These are phyloP conservation scores for Starmerella sirachaensis DNA, from an alignment of 805 yeast genomes.

Conservation along the genomic window DNA sequence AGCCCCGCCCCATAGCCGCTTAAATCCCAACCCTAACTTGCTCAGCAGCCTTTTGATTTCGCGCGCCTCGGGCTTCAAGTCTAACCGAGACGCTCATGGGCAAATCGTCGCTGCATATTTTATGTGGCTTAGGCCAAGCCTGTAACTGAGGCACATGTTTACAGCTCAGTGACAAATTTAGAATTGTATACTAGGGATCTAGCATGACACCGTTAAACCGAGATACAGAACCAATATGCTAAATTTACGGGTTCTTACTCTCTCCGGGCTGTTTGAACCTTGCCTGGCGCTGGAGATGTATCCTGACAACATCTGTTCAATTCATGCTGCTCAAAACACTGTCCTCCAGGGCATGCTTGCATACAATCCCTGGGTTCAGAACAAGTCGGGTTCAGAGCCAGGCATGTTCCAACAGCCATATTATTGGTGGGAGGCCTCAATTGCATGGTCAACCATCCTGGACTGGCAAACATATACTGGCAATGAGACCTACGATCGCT, in stretches of 20 bases:
- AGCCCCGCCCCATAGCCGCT: no score
- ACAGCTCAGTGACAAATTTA: no score
- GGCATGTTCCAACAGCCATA: slow-evolving; percentile 85
- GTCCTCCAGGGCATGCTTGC: slow-evolving; percentile 52
- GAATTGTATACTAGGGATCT: no score
- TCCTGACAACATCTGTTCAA: slow-evolving; percentile 28
- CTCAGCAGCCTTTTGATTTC: no score
- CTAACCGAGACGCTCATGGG: no score
- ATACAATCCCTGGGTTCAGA: slow-evolving; percentile 47
- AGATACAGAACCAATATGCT: no score
- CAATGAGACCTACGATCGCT: slow-evolving; percentile 51
- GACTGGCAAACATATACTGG: slow-evolving; percentile 65
- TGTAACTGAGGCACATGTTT: no score
- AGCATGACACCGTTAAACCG: no score
- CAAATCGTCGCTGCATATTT: no score
- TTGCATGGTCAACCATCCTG: slow-evolving; percentile 78
- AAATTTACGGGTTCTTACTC: slow-evolving; percentile 1
- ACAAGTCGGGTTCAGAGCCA: slow-evolving; percentile 54
- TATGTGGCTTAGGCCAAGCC: no score
- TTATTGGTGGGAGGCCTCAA: slow-evolving; percentile 99
- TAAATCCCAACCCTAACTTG: no score
- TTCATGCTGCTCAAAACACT: slow-evolving; percentile 40
- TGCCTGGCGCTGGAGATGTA: slow-evolving; percentile 5
- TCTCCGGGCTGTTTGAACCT: slow-evolving; percentile 3
- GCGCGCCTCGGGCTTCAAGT: no score